These are phyloP conservation scores for Penicillium frequentans DNA, from an alignment of 2,329 filamentous ascomycete genomes.

Conservation along the genomic window DNA sequence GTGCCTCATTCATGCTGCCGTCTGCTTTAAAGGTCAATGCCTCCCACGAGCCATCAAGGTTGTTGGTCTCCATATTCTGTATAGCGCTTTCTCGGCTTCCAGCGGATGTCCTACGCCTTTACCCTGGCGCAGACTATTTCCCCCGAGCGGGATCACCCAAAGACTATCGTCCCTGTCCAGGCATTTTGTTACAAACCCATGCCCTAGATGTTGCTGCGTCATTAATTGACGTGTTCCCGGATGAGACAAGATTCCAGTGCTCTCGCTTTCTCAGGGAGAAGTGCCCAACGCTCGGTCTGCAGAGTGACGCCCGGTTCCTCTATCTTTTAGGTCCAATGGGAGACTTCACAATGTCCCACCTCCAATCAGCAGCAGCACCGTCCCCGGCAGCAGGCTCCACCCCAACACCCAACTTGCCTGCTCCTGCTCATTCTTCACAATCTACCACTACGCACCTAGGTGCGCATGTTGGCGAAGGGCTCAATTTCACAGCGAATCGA, in stretches of 20 bases:
- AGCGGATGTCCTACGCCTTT: constrained; percentile 30
- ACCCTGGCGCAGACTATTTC: constrained; percentile 31
- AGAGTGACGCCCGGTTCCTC: constrained; percentile 40
- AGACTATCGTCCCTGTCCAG: constrained; percentile 29
- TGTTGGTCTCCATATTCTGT: constrained; percentile 41
- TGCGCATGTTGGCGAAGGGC: constrained; percentile 23
- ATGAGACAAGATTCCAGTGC: constrained; percentile 45
- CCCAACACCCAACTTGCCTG: constrained; percentile 24
- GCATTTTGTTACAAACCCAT: constrained; percentile 39
- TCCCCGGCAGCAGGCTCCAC: constrained; percentile 35
- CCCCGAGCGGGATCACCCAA: constrained; percentile 24
- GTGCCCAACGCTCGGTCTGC: constrained; percentile 38
- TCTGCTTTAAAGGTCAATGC: constrained; percentile 23
- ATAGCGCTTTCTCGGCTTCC: constrained; percentile 41
- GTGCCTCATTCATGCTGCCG: constrained; percentile 33
- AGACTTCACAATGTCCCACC: constrained; percentile 21
- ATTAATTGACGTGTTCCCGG: constrained; percentile 45
- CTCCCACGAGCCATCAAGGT: constrained; percentile 36
- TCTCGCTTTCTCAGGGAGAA: constrained; percentile 44
- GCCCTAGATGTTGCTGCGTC: constrained; percentile 47
- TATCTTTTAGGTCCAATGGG: constrained; percentile 44
- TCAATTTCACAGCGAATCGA: constrained; percentile 28
- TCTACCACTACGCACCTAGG: constrained; percentile 13
- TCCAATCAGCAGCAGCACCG: constrained; percentile 29
- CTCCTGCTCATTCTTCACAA: constrained; percentile 17